These are phyloP conservation scores for Lotmaria passim DNA, from an alignment of 208 protist genomes.

Conservation along the genomic window DNA sequence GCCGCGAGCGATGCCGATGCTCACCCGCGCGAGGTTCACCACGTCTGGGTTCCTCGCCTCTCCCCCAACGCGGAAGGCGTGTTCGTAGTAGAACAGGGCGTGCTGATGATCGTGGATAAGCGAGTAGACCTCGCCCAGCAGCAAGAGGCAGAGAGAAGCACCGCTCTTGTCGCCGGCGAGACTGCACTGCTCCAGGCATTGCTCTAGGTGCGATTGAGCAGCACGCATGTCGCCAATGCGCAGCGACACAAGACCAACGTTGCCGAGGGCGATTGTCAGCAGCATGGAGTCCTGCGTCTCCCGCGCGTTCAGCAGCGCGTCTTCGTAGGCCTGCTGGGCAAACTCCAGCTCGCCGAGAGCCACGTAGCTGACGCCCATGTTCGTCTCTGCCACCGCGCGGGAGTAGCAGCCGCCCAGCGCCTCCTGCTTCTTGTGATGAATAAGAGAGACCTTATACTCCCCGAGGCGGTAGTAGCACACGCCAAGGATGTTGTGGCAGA, in stretches of 20 bases:
- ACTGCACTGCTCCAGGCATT: conserved; percentile 87
- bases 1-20: conserved; percentile 78
- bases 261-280: conserved; percentile 84
- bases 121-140: conserved; percentile 88
- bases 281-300: conserved; percentile 68
- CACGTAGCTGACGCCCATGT: conserved; percentile 86
- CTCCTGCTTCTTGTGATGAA: conserved; percentile 89
- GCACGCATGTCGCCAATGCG: conserved; percentile 82
- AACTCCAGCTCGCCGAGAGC: conserved; percentile 83
- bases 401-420: conserved; percentile 78
- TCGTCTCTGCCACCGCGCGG: conserved; percentile 82
- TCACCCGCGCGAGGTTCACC: conserved; percentile 80
- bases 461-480: conserved; percentile 73
- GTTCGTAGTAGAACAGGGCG: conserved; percentile 90
- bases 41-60: conserved; percentile 76
- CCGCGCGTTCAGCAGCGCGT: conserved; percentile 69
- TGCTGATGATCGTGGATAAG: conserved; percentile 84
- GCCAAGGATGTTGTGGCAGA: conserved; percentile 89
- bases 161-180: conserved; percentile 81
- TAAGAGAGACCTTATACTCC: conserved; percentile 75
- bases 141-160: conserved; percentile 81
- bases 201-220: conserved; percentile 77
- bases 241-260: conserved; percentile 75
- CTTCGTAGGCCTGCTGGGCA: conserved; percentile 76
- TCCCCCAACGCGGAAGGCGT: conserved; percentile 82